Base-by-base conservation (phyloP, 1,284 basidiomycete genomes). In the Malassezia japonica region DNA sequence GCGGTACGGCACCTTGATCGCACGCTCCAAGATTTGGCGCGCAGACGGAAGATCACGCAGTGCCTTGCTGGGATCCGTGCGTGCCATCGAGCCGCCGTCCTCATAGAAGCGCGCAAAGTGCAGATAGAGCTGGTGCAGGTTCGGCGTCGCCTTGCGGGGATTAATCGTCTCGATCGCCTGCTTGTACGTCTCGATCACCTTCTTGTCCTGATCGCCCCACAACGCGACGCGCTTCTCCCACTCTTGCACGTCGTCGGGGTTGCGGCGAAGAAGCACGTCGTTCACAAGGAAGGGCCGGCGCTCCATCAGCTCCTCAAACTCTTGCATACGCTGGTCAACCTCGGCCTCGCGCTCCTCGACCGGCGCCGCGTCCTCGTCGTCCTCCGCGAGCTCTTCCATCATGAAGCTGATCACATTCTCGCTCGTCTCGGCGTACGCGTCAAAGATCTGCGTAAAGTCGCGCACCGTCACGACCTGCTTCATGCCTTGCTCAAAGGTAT, bases 51-150 rank as follows among this genome's bases (percentile, higher is more conserved):
- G 73, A 69, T 96, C 88, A 1, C 80, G 75, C 67, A 91, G 87
- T 12, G 84, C 85, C 10, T 61, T 56, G 7, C 72, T 64, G 28
- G 48, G 55, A 1, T 47, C 43, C 50, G 55, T 45, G 1, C 60
- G 35, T 2, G 65, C 65, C 0, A 57, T 54, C 1, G 58, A 57
- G 6, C 94, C 94, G 13, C 92, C 92, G 60, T 90, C 85, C 74
- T 99, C 94, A 75, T 98, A 98, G 72, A 92, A 96, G 72, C 86
- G 90, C 34, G 91, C 89, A 75, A 95, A 99, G 74, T 89, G 88
- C 74, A 95, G 81, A 70, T 87, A 96, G 28, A 99, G 77, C 18
- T 86, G 81, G 69, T 94, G 86, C 50, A 94, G 77, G 63, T 94
- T 91, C 6, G 90, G 84, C 0, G 89, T 90, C 1, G 92, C 87